phyloP scores from a whole-genome alignment of 1,139 yeast genomes.

The Hansenula lynferdii region DNA sequence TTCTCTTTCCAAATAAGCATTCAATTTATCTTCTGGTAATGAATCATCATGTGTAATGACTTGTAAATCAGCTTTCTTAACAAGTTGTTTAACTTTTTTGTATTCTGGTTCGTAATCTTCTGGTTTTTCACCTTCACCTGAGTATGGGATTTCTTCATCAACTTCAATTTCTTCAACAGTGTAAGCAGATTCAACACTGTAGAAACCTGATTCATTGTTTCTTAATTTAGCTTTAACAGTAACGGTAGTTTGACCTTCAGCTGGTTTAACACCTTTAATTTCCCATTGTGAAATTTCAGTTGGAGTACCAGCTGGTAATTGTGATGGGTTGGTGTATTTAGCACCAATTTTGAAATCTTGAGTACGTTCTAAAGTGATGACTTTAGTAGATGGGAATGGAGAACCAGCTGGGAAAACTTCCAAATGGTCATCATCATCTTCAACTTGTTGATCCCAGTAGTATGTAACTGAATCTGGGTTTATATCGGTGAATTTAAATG shows the following conservation, averaged over 20 bases:
- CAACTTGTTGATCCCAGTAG: conserved; percentile 92
- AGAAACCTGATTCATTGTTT: conserved; percentile 96
- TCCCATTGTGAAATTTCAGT: conserved; percentile 80
- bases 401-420: conserved; percentile 98
- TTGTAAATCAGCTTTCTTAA: conserved; percentile 79
- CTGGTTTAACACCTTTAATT: conserved; percentile 77
- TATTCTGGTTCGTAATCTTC: conserved; percentile 75
- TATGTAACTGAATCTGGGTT: conserved; percentile 91
- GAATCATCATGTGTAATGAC: conserved; percentile 61
- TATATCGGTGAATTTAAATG: conserved; percentile 95
- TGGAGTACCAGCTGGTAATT: conserved; percentile 65
- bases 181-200: conserved; percentile 90
- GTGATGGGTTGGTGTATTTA: conserved; percentile 70
- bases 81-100: conserved; percentile 88
- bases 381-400: conserved; percentile 89
- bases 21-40: conserved; percentile 53
- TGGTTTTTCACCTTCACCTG: conserved; percentile 70
- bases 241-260: conserved; percentile 71
- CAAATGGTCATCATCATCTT: conserved; percentile 81
- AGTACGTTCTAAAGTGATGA: conserved; percentile 88
- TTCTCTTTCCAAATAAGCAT: conserved; percentile 73
- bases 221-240: conserved; percentile 92
- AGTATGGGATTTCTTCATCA: conserved; percentile 74
- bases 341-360: conserved; percentile 88
- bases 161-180: conserved; percentile 89